These are phyloP conservation scores for Schizochytrium sp. DNA, from an alignment of 108 stramenopile species.

Conservation along the genomic window DNA sequence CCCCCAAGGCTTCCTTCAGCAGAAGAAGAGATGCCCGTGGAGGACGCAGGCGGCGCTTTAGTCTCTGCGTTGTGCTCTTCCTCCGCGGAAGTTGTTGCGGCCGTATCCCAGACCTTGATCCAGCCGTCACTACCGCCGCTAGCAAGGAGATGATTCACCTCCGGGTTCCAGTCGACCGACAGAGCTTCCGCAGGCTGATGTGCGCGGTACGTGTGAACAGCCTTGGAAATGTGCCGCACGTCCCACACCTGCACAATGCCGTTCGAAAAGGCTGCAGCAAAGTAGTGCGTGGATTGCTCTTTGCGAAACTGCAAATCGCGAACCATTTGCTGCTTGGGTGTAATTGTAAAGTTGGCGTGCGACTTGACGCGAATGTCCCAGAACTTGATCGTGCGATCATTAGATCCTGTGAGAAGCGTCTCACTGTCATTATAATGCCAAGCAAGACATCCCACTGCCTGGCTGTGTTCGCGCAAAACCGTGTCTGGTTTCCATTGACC, in stretches of 20 bases:
- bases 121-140: background rate
- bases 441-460: background rate
- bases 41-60: too few species aligned
- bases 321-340: background rate
- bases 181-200: background rate
- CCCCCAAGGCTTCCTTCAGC: too few species aligned
- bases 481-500: background rate
- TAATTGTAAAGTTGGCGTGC: background rate
- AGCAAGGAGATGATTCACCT: background rate
- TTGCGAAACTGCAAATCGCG: background rate
- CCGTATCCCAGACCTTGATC: background rate
- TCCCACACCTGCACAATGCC: background rate
- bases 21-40: too few species aligned
- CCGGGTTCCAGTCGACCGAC: background rate
- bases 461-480: background rate
- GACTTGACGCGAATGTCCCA: background rate
- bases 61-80: too few species aligned
- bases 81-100: background rate
- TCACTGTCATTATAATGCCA: background rate
- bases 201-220: background rate
- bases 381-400: background rate
- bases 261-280: background rate
- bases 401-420: background rate
- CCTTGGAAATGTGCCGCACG: background rate
- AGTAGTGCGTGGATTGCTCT: background rate